Conservation (phyloP, 257 asterid species). For the Solanum medicagineum region DNA sequence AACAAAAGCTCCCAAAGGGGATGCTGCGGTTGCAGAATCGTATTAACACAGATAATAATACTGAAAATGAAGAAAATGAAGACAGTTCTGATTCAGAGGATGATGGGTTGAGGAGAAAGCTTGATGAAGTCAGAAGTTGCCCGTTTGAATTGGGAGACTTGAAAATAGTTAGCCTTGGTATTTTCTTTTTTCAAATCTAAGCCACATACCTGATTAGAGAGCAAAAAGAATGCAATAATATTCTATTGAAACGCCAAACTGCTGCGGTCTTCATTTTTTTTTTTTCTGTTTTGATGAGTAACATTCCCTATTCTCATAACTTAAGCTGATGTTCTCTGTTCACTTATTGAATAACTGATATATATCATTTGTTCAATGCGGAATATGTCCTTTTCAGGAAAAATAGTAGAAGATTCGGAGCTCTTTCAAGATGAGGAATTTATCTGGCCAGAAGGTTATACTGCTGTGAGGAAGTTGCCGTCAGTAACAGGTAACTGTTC, state of each 20-base stretch:
- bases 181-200: neutral
- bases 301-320: neutral
- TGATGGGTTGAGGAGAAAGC: conserved; percentile 41
- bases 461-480: conserved; percentile 57
- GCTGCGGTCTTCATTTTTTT: neutral
- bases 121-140: conserved; percentile 44
- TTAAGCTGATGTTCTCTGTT: neutral
- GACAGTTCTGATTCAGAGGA: conserved; percentile 41
- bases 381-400: conserved; percentile 47
- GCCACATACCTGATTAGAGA: neutral
- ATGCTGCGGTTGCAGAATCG: conserved; percentile 62
- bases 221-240: neutral
- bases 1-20: conserved; percentile 63
- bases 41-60: conserved; percentile 25
- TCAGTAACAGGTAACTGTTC: conserved; percentile 48
- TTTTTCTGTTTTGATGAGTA: neutral
- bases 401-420: conserved; percentile 51
- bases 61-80: conserved; percentile 39
- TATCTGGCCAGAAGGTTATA: conserved; percentile 88
- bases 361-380: neutral
- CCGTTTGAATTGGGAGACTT: conserved; percentile 56
- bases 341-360: neutral
- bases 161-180: conserved; percentile 70
- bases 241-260: neutral
- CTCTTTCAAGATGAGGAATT: conserved; percentile 62